These are phyloP conservation scores for Cercospora berteroae DNA, from an alignment of 2,329 filamentous ascomycete species.

Conservation along the genomic window DNA sequence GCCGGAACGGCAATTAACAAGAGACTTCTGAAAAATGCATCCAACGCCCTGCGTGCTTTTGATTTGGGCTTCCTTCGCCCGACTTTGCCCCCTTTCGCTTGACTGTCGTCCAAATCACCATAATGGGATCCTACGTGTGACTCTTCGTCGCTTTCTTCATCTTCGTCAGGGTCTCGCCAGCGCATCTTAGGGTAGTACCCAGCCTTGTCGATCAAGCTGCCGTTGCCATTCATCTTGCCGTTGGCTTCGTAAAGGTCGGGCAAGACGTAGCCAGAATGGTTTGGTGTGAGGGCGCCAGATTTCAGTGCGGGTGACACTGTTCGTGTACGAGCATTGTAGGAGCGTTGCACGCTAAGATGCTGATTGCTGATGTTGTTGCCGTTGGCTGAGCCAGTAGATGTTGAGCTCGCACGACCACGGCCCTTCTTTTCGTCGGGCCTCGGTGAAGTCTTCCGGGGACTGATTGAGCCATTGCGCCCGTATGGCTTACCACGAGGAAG, in stretches of 20 bases:
- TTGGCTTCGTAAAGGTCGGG: conserved; percentile 24
- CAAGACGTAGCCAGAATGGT: conserved; percentile 12
- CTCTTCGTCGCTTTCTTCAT: conserved; percentile 35
- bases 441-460: conserved; percentile 22
- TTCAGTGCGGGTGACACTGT: conserved; percentile 40
- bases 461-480: conserved; percentile 28
- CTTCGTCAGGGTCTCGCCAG: conserved; percentile 35
- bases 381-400: conserved; percentile 33
- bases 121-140: conserved; percentile 15
- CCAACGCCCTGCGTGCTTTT: conserved; percentile 22
- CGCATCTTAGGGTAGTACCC: conserved; percentile 40
- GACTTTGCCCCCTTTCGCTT: conserved; percentile 22
- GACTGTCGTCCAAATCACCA: conserved; percentile 23
- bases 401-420: conserved; percentile 36
- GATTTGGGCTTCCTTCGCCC: conserved; percentile 19
- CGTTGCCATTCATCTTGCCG: conserved; percentile 27
- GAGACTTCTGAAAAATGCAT: conserved; percentile 22
- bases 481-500: conserved; percentile 16
- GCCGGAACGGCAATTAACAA: conserved; percentile 22
- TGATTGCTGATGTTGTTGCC: conserved; percentile 21
- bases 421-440: conserved; percentile 26
- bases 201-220: conserved; percentile 42
- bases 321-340: conserved; percentile 37
- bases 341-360: conserved; percentile 33
- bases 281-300: conserved; percentile 32